Conservation (phyloP, 2,329 filamentous ascomycete genomes). For the Pyrenochaeta sp. region DNA sequence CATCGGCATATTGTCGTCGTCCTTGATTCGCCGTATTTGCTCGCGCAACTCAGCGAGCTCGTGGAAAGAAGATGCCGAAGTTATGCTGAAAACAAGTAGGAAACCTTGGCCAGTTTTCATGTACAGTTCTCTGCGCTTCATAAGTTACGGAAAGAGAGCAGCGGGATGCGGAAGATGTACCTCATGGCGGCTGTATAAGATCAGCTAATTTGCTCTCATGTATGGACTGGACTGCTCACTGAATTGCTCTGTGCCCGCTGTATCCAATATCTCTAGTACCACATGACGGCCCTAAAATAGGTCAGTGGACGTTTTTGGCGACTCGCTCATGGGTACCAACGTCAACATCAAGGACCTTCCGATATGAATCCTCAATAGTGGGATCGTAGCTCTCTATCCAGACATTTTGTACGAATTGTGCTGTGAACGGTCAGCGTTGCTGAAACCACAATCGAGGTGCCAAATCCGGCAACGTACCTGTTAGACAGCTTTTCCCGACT, state of each 20-base stretch:
- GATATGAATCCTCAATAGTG: conserved; percentile 69
- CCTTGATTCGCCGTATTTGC: conserved; percentile 91
- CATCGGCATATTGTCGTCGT: conserved; percentile 83
- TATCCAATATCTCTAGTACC: conserved; percentile 90
- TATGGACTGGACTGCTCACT: conserved; percentile 64
- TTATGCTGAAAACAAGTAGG: conserved; percentile 90
- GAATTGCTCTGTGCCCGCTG: conserved; percentile 91
- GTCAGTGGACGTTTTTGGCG: conserved; percentile 14
- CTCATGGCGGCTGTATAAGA: conserved; percentile 43
- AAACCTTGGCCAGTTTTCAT: conserved; percentile 96
- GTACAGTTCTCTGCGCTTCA: conserved; percentile 54
- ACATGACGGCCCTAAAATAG: conserved; percentile 78
- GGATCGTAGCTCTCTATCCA: conserved; percentile 83
- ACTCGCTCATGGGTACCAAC: conserved; percentile 63
- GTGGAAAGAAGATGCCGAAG: conserved; percentile 80
- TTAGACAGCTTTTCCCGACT: conserved; percentile 91
- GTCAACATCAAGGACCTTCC: conserved; percentile 76
- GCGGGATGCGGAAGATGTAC: conserved; percentile 30
- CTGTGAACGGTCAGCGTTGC: conserved; percentile 48
- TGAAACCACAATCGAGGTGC: neutral
- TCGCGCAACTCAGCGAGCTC: conserved; percentile 84
- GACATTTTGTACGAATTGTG: conserved; percentile 92
- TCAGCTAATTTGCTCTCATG: conserved; percentile 23
- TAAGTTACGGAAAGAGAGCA: conserved; percentile 14
- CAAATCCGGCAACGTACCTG: conserved; percentile 65